Base-by-base conservation (phyloP, 192 early-diverging fungal genomes). In the Coemansia sp. region DNA sequence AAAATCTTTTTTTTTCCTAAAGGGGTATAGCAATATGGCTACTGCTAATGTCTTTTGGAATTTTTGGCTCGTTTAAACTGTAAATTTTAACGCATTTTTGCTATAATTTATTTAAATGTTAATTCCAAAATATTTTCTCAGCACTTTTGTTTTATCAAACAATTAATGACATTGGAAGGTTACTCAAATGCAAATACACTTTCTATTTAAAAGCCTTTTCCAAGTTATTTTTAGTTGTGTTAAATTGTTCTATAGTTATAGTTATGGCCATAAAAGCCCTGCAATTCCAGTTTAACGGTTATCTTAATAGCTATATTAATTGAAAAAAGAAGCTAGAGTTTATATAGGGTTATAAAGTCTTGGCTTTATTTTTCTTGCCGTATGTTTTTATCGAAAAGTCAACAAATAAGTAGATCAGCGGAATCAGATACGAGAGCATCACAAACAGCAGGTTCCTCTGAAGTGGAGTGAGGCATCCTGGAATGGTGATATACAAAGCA, bases 371-470 rank as follows among this genome's bases (percentile, higher is more conserved):
- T 36, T 75, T 81, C 55, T 75, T 81, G 46, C 73, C 73, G 51
- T 93, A 93, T 19, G 88, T 92, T 54, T 83, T 87, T 70, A 85
- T 85, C 23, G 88, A 89, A 78, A 95, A 95, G 53, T 92, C 88
- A 19, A 92, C 87, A 84, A 93, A 95, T 67, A 93, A 73, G 57
- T 88, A 88, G 53, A 88, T 90, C 30, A 95, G 82, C 50, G 91
- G 90, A 30, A 90, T 84, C 32, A 95, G 77, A 70, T 95, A 93
- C 29, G 72, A 84, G 20, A 90, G 83, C 66, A 89, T 91, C 54
- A 91, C 79, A 67, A 79, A 82, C 61, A 91, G 78, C 59, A 90
- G 88, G 59, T 88, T 86, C 51, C 78, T 66, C 39, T 89, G 84
- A 9, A 85, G 85, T 33, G 84, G 83, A 8, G 83, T 88, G 17